These are phyloP conservation scores for Ambrosia trifida DNA, from an alignment of 129 eudicot species.

Conservation along the genomic window DNA sequence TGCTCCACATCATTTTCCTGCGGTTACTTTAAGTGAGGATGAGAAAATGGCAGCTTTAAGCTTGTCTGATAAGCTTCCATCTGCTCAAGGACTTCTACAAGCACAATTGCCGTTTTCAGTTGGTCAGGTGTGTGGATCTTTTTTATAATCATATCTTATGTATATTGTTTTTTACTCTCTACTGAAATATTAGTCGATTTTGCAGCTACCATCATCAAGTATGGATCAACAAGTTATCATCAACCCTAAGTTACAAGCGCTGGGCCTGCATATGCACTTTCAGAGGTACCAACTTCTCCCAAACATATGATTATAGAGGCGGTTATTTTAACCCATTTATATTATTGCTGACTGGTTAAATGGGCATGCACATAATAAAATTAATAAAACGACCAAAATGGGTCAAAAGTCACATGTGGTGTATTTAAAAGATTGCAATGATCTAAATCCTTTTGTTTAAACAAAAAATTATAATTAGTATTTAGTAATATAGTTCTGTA, in stretches of 20 bases:
- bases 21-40: conserved; percentile 63
- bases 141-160: neutral
- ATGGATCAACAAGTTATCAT: conserved; percentile 77
- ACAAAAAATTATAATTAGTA: neutral
- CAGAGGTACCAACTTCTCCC: conserved; percentile 50
- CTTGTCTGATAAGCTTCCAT: conserved; percentile 85
- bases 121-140: conserved; percentile 51
- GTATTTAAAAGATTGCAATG: neutral
- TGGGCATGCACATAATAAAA: neutral
- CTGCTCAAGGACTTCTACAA: conserved; percentile 71
- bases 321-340: neutral
- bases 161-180: neutral
- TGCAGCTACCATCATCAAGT: conserved; percentile 75
- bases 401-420: neutral
- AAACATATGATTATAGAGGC: neutral
- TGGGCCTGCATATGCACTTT: conserved; percentile 72
- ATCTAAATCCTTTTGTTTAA: neutral
- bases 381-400: neutral
- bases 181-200: conserved; percentile 2
- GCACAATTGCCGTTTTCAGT: conserved; percentile 65
- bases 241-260: conserved; percentile 64
- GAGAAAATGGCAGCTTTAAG: conserved; percentile 78
- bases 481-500: neutral
- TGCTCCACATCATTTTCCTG: conserved; percentile 64
- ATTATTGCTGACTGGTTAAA: neutral